Evolutionary conservation across 345 rosid species (phyloP).

Genomic region (Lagerstroemia speciosa): DNA sequence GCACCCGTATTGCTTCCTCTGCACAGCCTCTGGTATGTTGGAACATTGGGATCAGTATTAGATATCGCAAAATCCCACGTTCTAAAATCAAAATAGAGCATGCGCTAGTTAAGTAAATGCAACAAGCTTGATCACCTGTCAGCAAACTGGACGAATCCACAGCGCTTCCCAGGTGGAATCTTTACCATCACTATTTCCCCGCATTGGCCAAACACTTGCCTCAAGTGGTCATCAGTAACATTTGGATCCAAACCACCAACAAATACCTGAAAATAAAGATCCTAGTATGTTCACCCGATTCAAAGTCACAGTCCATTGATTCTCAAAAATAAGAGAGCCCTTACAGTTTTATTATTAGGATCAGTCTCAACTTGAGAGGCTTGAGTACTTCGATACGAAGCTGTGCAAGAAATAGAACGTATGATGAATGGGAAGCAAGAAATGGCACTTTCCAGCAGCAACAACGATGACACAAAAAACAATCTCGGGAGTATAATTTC

Average conservation of each 20-base stretch:
- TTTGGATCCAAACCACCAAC: conserved; percentile 78
- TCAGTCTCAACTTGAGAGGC: conserved; percentile 57
- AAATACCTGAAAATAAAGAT: conserved; percentile 53
- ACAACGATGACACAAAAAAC: too few species aligned
- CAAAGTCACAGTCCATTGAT: neutral
- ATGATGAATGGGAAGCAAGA: neutral
- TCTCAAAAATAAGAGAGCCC: conserved; percentile 23
- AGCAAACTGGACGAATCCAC: conserved; percentile 86
- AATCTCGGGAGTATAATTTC: neutral
- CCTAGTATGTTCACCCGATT: neutral
- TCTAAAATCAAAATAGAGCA: neutral
- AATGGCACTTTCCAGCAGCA: neutral
- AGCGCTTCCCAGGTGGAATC: conserved; percentile 71
- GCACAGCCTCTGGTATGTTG: conserved; percentile 61
- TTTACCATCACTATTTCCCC: conserved; percentile 79
- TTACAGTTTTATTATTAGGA: conserved; percentile 87
- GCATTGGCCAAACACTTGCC: conserved; percentile 59
- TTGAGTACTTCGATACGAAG: conserved; percentile 58
- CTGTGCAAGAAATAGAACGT: conserved; percentile 40
- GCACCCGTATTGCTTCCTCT: conserved; percentile 59
- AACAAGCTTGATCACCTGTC: conserved; percentile 42
- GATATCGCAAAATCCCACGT: neutral
- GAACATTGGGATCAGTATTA: neutral
- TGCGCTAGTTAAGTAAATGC: neutral
- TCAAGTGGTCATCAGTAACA: conserved; percentile 66